Base-by-base conservation (phyloP, 2,329 filamentous ascomycete genomes). In the Clarireedia hainanense region DNA sequence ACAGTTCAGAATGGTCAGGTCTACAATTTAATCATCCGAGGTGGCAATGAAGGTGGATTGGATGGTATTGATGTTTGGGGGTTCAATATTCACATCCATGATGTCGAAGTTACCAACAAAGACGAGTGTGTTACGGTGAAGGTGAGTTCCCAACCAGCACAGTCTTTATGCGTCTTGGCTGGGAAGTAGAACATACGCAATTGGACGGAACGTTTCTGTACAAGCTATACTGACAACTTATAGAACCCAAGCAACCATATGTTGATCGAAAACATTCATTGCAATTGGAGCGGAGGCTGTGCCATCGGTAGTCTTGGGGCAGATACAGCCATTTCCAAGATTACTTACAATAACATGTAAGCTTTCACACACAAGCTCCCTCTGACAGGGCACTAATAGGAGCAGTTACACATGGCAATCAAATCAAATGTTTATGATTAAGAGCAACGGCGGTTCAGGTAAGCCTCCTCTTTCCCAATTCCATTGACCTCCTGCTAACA, bases 371-470 rank as follows among this genome's bases (percentile, higher is more conserved):
- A 42, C 14, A 77, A 17, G 6, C 15, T 43, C 12, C 40, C 6
- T 12, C 4, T 23, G 17, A 9, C 7, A 43, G 15, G 40, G 20
- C 1, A 15, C 43, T 47, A 30, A 47, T 6, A 24, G 20, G 15
- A 75, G 15, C 5, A 47, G 43, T 15, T 55, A 55, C 37, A 45
- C 47, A 34, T 55, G 52, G 52, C 46, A 55, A 55, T 55, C 52
- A 6, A 84, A 84, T 71, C 79, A 84, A 64, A 83, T 83, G 80
- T 76, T 77, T 68, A 80, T 81, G 78, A 76, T 84, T 71, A 84
- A 84, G 68, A 77, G 75, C 54, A 79, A 81, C 62, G 81, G 81
- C 34, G 81, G 81, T 40, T 55, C 52, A 37, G 52, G 52, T 45
- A n/a, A 6, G 26, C 15, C 15, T 20, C 17, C 1, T 26, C 2